These are phyloP conservation scores for Puccinia coronata DNA, from an alignment of 1,284 basidiomycete genomes.

Conservation along the genomic window DNA sequence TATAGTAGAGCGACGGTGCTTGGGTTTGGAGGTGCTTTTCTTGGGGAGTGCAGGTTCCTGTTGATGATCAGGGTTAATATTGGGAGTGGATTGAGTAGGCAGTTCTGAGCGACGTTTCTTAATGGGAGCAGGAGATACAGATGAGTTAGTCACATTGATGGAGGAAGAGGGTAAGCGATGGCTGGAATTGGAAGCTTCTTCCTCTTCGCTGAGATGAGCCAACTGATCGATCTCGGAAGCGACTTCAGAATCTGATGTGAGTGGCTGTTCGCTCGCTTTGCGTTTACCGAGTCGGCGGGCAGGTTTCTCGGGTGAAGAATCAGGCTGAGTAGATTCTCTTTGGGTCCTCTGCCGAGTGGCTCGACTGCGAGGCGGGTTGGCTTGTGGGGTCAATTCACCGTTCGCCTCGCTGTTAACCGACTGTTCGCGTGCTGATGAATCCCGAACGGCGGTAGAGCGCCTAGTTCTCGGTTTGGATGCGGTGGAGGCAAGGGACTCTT, in stretches of 20 bases:
- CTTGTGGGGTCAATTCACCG: conserved; percentile 28
- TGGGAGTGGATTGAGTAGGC: conserved; percentile 15
- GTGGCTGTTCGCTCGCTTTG: conserved; percentile 22
- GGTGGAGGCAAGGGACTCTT: conserved; percentile 1
- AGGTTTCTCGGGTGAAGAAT: conserved; percentile 4
- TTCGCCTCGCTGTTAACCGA: conserved; percentile 8
- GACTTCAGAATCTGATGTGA: neutral
- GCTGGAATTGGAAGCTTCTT: conserved; percentile 19
- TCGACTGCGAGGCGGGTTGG: neutral
- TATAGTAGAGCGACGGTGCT: conserved; percentile 32
- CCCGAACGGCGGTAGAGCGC: neutral
- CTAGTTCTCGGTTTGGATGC: conserved; percentile 24
- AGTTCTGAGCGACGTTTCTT: conserved; percentile 42
- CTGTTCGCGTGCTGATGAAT: neutral
- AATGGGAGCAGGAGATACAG: conserved; percentile 12
- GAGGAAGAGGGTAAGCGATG: conserved; percentile 1
- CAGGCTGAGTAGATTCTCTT: conserved; percentile 11
- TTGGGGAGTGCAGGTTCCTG: neutral
- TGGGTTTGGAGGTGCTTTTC: conserved; percentile 28
- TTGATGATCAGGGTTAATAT: conserved; percentile 14
- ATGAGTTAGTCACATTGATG: neutral
- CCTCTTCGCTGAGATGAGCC: neutral
- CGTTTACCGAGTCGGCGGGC: conserved; percentile 14
- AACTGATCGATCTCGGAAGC: conserved; percentile 9
- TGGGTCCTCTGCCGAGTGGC: neutral